A percentile compares a stretch with the other conserved stretches of the same genome.
phyloP scores from a whole-genome alignment of 2,329 filamentous ascomycete genomes.

The Colletotrichum somersetense region DNA sequence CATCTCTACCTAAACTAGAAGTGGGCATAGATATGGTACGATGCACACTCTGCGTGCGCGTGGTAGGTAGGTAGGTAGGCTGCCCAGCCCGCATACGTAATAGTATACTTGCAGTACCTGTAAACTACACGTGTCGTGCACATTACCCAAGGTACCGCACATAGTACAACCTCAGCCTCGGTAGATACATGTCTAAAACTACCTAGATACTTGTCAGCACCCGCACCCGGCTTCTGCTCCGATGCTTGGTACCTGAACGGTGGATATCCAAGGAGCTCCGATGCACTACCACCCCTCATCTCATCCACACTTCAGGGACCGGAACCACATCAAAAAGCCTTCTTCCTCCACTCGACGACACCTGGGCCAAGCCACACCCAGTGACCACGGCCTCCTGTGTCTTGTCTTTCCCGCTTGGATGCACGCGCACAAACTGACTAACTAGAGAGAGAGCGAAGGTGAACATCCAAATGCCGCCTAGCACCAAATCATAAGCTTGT shows the following conservation, averaged over 20 bases:
- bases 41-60: constrained; percentile 18
- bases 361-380: not conserved
- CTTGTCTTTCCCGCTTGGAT: not conserved
- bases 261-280: constrained; percentile 23
- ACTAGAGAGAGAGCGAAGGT: not conserved
- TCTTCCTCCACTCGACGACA: not conserved
- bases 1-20: not conserved
- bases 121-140: too few relatives aligned
- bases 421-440: not conserved
- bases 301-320: constrained; percentile 23
- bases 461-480: constrained; percentile 6
- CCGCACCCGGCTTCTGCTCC: not conserved
- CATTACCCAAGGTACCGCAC: not conserved
- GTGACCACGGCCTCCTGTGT: not conserved
- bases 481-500: constrained; percentile 7
- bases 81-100: constrained; percentile 19
- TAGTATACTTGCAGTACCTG: not conserved
- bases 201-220: not conserved
- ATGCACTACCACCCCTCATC: constrained; percentile 7
- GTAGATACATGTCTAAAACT: not conserved
- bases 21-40: not conserved
- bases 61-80: not conserved
- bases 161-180: not conserved
- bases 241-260: constrained; percentile 37
- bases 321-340: constrained; percentile 1